Evolutionary conservation across 2,329 filamentous ascomycete genomes (phyloP).

Genomic region (Massarina eburnea): DNA sequence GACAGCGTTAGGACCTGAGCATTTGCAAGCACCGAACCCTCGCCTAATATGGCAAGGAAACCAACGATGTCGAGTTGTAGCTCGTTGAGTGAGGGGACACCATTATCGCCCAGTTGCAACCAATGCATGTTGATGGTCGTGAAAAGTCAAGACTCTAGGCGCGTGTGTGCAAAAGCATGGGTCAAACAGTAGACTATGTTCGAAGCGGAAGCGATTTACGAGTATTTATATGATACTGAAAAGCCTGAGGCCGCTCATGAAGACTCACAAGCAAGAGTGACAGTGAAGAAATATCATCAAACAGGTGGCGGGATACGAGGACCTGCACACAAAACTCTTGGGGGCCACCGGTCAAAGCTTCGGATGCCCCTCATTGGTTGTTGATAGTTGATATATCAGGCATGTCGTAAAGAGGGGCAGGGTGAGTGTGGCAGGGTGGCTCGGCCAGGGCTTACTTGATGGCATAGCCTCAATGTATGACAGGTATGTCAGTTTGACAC

Average conservation of each 20-base stretch:
- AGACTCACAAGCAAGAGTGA: slow-evolving; percentile 18
- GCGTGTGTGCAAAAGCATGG: slow-evolving; percentile 23
- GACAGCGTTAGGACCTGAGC: slow-evolving; percentile 55
- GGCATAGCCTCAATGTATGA: slow-evolving; percentile 14
- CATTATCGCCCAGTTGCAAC: slow-evolving; percentile 32
- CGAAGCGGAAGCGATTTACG: slow-evolving; percentile 9
- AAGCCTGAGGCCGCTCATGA: slow-evolving; percentile 16
- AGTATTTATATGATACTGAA: slow-evolving; percentile 18
- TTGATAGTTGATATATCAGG: slow-evolving; percentile 23
- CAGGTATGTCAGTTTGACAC: no score
- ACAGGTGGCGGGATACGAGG: slow-evolving; percentile 2
- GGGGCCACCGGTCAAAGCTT: slow-evolving; percentile 21
- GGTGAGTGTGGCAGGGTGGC: slow-evolving; percentile 1
- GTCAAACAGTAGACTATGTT: slow-evolving; percentile 10
- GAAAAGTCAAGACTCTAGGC: slow-evolving; percentile 12
- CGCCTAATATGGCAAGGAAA: slow-evolving; percentile 57
- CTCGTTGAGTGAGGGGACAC: slow-evolving; percentile 28
- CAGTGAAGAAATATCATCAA: slow-evolving; percentile 6
- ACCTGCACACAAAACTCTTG: slow-evolving; percentile 8
- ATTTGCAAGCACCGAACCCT: slow-evolving; percentile 53
- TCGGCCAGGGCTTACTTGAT: neutral
- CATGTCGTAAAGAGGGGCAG: slow-evolving; percentile 5
- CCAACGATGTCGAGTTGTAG: slow-evolving; percentile 59
- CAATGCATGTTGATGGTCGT: slow-evolving; percentile 34
- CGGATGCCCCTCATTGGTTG: slow-evolving; percentile 11